Base-by-base conservation (phyloP, 352 stramenopile species). In the Phytophthora europaea region DNA sequence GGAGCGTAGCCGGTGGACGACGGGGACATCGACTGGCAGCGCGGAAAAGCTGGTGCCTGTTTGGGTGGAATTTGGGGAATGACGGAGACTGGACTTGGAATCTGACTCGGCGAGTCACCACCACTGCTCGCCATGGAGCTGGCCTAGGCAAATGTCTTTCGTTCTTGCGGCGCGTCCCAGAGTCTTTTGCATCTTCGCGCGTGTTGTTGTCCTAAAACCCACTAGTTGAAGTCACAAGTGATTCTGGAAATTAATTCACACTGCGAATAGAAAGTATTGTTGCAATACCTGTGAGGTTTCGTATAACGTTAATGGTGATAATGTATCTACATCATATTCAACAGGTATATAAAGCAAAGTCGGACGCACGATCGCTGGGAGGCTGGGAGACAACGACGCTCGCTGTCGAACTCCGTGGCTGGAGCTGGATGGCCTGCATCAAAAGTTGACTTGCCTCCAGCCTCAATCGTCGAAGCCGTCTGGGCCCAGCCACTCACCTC, bases 51-150 rank as follows among this genome's bases (percentile, higher is more conserved):
- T 20, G 15, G 28, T 65, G 48, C 55, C 34, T 34, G 15, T 65
- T 64, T 55, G 61, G 28, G 22, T 13, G 70, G 20, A 53, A 79
- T 4, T 83, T 75, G 52, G 5, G 8, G 36, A 83, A 76, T 83
- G 77, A n/a, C 20, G 28, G 57, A 15, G 13, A 51, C 31, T 34
- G 48, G 20, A 20, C 10, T 47, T 59, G 6, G 18, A 28, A 47
- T 16, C 43, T 71, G 36, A 70, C 55, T 70, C 61, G 65, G 45
- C 45, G 20, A 22, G 18, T 52, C 45, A 52, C 20, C n/a, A 8
- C 48, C 48, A 54, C 22, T 54, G 8, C 7, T 53, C 23, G 34
- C 16, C 6, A 51, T 51, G 43, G 43, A 22, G 43, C 7, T 20
- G 43, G 7, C 16, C 18, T 51, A 22, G 43, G 28, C 4, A 31